Base-by-base conservation (phyloP, 139 green algal genomes). In the Ostreobium quekettii region DNA sequence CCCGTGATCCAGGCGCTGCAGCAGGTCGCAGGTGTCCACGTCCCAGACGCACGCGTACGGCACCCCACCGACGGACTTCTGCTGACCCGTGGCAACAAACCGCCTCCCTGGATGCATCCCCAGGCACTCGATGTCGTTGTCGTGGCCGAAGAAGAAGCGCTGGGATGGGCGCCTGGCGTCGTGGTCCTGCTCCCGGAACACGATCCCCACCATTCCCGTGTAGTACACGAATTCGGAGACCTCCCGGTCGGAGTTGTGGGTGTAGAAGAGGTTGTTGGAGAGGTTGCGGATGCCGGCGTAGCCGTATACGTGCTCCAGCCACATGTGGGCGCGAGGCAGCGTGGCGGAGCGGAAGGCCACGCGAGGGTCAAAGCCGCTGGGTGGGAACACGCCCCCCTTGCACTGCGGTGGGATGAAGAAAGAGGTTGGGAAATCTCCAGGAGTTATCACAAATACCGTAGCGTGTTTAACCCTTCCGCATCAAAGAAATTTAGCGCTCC, bases 101-200 rank as follows among this genome's bases (percentile, higher is more conserved):
- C 72, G 72, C 48, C n/a, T 58, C 6, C 62, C 71, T 24, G 68
- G 70, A 57, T 80, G 70, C 15, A 81, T 71, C 15, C 60, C 60
- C n/a, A 81, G 19, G 64, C 72, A 80, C 63, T 66, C 65, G 63
- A 88, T 80, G 71, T 85, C 76, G 63, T 87, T 84, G 68, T 83
- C 72, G 64, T 87, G 80, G 29, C 80, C 80, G 66, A 81, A 84
- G 67, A 87, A 89, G 72, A 82, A 89, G 11, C 72, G 70, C 64
- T 87, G 80, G 29, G 61, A 77, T 31, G 66, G 73, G 48, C 67
- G 38, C 29, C 64, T 73, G 3, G 42, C 49, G 48, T 76, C 63
- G 53, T 64, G 49, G 4, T 46, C 19, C 47, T 60, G 2, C 76
- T 85, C 85, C 60, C 78, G 71, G 36, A 79, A 82, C 59, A 89